Evolutionary conservation across 2,329 filamentous ascomycete genomes (phyloP).

Genomic region (Conoideocrella luteorostrata): DNA sequence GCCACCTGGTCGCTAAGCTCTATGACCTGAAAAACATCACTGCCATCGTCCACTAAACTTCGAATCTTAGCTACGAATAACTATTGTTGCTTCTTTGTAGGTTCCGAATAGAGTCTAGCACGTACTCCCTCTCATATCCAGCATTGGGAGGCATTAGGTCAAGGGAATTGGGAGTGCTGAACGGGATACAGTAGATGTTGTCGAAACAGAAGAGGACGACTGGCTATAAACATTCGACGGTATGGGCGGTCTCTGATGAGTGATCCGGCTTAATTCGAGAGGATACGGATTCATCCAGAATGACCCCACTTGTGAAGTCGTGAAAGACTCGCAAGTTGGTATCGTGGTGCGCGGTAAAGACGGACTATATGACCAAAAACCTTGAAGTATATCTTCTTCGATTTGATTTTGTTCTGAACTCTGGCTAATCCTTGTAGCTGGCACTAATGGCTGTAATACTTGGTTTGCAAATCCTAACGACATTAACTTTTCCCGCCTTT

Average conservation of each 20-base stretch:
- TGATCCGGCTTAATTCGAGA: not conserved
- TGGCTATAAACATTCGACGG: not conserved
- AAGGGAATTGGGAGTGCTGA: not conserved
- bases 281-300: not conserved
- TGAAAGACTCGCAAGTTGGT: not conserved
- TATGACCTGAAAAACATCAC: not conserved
- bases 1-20: not conserved
- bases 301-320: not conserved
- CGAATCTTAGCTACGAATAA: not conserved
- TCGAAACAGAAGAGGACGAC: not conserved
- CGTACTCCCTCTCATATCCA: not conserved
- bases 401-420: not conserved
- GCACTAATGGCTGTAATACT: not conserved
- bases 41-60: not conserved
- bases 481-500: not conserved
- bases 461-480: not conserved
- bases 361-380: not conserved
- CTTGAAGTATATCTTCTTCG: not conserved
- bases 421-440: not conserved
- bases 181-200: not conserved
- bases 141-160: not conserved
- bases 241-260: not conserved
- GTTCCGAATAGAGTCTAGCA: not conserved
- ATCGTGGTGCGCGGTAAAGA: not conserved
- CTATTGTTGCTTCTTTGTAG: not conserved